A percentile compares a stretch with the other conserved stretches of the same genome.
Evolutionary conservation across 768 basidiomycete species (phyloP).

Genomic region (Rhodotorula sphaerocarpa): DNA sequence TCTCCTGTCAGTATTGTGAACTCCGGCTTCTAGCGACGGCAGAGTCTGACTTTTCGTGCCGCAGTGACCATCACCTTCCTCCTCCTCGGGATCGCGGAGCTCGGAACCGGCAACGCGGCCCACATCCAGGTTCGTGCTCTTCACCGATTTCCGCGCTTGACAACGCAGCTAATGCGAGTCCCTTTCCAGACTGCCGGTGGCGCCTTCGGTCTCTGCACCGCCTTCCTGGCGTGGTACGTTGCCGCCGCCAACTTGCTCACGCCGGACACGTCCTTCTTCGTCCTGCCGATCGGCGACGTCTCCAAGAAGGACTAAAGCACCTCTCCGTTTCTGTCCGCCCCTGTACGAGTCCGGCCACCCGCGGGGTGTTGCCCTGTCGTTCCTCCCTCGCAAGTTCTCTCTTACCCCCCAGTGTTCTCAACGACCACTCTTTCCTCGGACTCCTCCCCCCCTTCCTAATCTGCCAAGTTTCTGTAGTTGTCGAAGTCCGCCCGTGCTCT

Average conservation of each 20-base stretch:
- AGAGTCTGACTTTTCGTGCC: no score
- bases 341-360: no score
- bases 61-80: constrained; percentile 38
- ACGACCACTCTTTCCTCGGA: no score
- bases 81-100: constrained; percentile 30
- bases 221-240: constrained; percentile 36
- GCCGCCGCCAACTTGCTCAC: constrained; percentile 45
- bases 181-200: constrained; percentile 41
- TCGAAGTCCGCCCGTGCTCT: no score
- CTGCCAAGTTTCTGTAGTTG: no score
- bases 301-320: constrained; percentile 27
- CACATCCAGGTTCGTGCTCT: constrained; percentile 18
- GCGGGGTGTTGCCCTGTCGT: no score
- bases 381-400: no score
- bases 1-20: constrained; percentile 41
- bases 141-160: no score
- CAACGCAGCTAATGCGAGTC: no score
- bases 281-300: constrained; percentile 42
- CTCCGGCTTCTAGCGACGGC: no score
- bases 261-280: constrained; percentile 42
- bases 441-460: no score
- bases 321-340: neutral
- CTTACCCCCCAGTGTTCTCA: no score
- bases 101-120: constrained; percentile 31
- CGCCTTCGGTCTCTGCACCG: constrained; percentile 41